Conservation (phyloP, 2,329 filamentous ascomycete genomes). For the Zymoseptoria brevis region DNA sequence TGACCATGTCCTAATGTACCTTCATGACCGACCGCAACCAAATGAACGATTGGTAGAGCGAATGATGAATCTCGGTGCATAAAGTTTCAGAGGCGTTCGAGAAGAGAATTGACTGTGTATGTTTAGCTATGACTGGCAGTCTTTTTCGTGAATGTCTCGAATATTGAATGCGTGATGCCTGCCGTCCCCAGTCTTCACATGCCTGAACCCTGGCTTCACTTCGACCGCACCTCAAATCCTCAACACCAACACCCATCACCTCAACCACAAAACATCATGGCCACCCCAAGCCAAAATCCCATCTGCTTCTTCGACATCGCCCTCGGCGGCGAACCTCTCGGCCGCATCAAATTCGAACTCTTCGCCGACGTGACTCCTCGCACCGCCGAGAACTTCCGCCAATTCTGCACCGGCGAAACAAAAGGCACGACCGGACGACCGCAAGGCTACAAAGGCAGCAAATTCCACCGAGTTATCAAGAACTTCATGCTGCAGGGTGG, state of each 20-base stretch:
- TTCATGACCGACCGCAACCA: no score
- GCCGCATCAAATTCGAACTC: conserved; percentile 82
- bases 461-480: conserved; percentile 91
- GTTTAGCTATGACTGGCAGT: no score
- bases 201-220: not conserved
- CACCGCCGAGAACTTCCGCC: conserved; percentile 80
- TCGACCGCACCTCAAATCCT: not conserved
- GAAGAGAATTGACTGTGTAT: no score
- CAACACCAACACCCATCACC: not conserved
- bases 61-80: no score
- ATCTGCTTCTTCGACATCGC: conserved; percentile 71
- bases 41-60: no score
- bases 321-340: conserved; percentile 75
- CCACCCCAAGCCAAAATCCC: conserved; percentile 32
- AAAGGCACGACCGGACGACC: conserved; percentile 69
- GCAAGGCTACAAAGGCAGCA: conserved; percentile 89
- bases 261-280: conserved; percentile 4
- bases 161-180: no score
- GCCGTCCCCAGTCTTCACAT: no score
- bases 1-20: no score
- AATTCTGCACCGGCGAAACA: conserved; percentile 90
- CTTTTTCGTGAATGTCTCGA: no score
- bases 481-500: conserved; percentile 98
- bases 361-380: conserved; percentile 69
- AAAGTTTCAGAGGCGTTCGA: no score